Evolutionary conservation across 2,329 filamentous ascomycete genomes (phyloP).

Genomic region (Aspergillus sp.): DNA sequence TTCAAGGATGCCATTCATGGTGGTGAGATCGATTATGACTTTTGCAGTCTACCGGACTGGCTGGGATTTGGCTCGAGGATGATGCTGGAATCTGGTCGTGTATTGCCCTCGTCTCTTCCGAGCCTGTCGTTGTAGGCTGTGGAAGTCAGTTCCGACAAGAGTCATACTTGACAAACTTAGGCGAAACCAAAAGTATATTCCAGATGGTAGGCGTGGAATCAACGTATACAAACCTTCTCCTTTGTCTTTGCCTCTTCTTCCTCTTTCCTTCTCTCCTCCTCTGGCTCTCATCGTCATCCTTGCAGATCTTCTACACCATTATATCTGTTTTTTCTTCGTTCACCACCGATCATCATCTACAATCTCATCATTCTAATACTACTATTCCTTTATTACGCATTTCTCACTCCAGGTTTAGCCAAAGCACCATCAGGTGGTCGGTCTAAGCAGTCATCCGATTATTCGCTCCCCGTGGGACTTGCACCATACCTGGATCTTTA

Average conservation of each 20-base stretch:
- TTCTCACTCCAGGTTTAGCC: neutral
- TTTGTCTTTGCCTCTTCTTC: neutral
- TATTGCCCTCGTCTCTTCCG: neutral
- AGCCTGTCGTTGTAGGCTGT: neutral
- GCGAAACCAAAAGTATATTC: neutral
- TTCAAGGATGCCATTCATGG: neutral
- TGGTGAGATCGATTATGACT: neutral
- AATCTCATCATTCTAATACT: neutral
- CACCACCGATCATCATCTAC: neutral
- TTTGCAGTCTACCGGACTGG: neutral
- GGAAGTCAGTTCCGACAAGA: neutral
- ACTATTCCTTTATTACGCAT: neutral
- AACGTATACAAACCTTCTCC: neutral
- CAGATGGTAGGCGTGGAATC: neutral
- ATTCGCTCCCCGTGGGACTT: neutral
- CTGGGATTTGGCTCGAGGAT: neutral
- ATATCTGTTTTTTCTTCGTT: neutral
- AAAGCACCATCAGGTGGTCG: neutral
- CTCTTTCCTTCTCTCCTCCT: neutral
- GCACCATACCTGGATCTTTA: neutral
- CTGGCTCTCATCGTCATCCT: neutral
- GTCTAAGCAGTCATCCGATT: neutral
- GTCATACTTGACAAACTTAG: neutral
- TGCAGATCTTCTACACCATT: neutral
- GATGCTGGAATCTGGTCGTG: neutral